Base-by-base conservation (phyloP, 2,329 filamentous ascomycete genomes). In the Tolypocladium cylindrosporum region DNA sequence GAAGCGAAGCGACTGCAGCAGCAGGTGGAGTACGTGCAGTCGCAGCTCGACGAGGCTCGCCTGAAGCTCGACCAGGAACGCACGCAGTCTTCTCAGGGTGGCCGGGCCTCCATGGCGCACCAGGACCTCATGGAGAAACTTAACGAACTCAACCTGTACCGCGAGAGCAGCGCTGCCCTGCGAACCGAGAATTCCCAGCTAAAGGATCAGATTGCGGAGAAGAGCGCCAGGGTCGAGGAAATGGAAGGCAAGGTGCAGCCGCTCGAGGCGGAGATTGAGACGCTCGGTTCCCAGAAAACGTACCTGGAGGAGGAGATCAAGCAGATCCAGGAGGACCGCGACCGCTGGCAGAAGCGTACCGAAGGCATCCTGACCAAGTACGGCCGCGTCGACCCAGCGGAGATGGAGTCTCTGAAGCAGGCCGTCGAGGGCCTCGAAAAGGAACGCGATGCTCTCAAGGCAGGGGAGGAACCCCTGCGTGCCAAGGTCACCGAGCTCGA, bases 331-430 rank as follows among this genome's bases (percentile, higher is more conserved):
- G 89, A 94, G 66, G 93, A 97, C 69, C 87, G 94, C 19, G 93
- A 97, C 69, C 85, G 90, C 59, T 97, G 93, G 90, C 91, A 96
- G 73, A 93, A 97, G 77, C 88, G 94, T 31, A 95, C 91, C 1
- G 91, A 97, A 69, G 90, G 95, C 65, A 97, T 99, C 61, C 83
- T 99, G 55, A 91, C 91, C 63, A 97, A 96, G 70, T 97, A 97
- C 68, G 92, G 96, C 64, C 90, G 93, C 58, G 90, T 95, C 56
- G 94, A 99, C 68, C 93, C 94, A 50, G 90, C 90, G 3, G 93
- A 97, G 68, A 83, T 97, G 69, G 93, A 97, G 66, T 86, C 88
- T 60, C 81, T 99, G 59, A 96, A 94, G 75, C 85, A 89, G 68
- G 86, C 87, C 59, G 83, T 97, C 56, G 75, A 84, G 8, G 75